Evolutionary conservation across 805 yeast genomes (phyloP).

Genomic region (Brettanomyces bruxellensis): DNA sequence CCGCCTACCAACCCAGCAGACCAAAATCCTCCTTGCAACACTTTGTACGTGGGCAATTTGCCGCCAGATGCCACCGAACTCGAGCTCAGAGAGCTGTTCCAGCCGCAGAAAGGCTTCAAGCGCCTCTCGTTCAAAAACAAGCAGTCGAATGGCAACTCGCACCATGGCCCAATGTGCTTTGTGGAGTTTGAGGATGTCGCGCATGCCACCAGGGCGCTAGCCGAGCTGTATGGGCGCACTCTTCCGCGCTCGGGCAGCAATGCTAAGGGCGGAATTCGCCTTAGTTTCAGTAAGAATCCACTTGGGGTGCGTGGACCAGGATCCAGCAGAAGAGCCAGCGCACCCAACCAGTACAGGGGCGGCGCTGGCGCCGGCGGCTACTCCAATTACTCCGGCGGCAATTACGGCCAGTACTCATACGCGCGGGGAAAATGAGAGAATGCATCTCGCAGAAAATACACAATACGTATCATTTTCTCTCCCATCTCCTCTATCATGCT

Average conservation of each 20-base stretch:
- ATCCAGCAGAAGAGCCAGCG: constrained; percentile 19
- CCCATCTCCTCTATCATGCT: too few species aligned
- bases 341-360: background rate
- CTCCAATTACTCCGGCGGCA: background rate
- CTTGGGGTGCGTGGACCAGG: constrained; percentile 81
- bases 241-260: constrained; percentile 60
- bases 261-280: constrained; percentile 83
- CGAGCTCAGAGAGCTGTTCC: constrained; percentile 78
- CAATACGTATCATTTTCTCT: too few species aligned
- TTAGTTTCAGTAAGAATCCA: constrained; percentile 93
- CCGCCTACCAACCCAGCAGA: constrained; percentile 98
- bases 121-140: constrained; percentile 87
- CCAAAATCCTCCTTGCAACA: constrained; percentile 98
- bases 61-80: constrained; percentile 96
- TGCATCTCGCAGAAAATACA: too few species aligned
- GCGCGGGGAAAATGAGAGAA: background rate
- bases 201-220: constrained; percentile 86
- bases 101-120: constrained; percentile 87
- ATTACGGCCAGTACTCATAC: background rate
- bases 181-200: constrained; percentile 97
- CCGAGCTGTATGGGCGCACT: constrained; percentile 88
- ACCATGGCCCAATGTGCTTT: constrained; percentile 98
- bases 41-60: constrained; percentile 90
- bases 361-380: too few species aligned
- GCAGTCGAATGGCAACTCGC: constrained; percentile 25